Conservation (phyloP, 805 yeast species). For the Candida sphagnicola region DNA sequence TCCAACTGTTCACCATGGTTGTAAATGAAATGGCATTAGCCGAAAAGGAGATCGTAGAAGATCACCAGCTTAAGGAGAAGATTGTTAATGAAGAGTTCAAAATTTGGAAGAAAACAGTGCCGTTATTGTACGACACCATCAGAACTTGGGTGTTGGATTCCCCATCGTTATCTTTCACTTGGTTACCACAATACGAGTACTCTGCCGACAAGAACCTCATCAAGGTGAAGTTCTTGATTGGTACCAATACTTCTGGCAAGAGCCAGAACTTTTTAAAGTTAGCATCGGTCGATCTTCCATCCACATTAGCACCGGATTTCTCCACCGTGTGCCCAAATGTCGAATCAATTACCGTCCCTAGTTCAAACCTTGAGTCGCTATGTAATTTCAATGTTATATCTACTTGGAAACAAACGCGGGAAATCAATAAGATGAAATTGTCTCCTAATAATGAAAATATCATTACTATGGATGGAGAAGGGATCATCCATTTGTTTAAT, state of each 20-base stretch:
- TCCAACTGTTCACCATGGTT: constrained; percentile 1
- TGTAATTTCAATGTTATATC: constrained; percentile 42
- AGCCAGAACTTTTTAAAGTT: constrained; percentile 43
- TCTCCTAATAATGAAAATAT: constrained; percentile 46
- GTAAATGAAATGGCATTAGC: constrained; percentile 20
- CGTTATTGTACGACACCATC: constrained; percentile 68
- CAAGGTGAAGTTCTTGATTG: constrained; percentile 39
- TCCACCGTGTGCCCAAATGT: constrained; percentile 19
- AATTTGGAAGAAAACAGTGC: constrained; percentile 82
- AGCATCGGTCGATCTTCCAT: constrained; percentile 44
- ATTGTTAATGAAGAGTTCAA: constrained; percentile 70
- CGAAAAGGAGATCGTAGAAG: constrained; percentile 33
- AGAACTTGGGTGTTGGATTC: constrained; percentile 64
- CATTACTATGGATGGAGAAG: constrained; percentile 53
- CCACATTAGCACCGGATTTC: constrained; percentile 42
- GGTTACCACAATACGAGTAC: constrained; percentile 49
- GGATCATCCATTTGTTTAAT: constrained; percentile 46
- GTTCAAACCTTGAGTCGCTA: constrained; percentile 16
- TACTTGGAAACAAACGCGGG: constrained; percentile 62
- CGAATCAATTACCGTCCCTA: constrained; percentile 20
- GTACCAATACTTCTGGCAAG: constrained; percentile 43
- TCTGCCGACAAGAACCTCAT: constrained; percentile 27
- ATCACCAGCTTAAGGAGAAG: constrained; percentile 57
- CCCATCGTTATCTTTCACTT: constrained; percentile 70
- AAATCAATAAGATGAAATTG: constrained; percentile 58